Evolutionary conservation across 2,329 filamentous ascomycete species (phyloP).

Genomic region (Zymoseptoria brevis): DNA sequence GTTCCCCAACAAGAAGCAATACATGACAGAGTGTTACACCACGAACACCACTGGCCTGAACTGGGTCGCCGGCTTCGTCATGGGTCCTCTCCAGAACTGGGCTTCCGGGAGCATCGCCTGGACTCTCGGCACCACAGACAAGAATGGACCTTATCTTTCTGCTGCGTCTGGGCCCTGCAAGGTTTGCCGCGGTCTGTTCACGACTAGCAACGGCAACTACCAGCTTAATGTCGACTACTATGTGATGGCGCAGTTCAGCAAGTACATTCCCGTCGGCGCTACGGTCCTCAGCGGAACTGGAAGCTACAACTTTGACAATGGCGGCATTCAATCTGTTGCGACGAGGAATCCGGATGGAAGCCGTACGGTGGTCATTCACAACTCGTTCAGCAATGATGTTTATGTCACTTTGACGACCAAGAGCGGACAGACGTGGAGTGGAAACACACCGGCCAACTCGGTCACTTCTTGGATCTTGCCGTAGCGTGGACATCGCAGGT

Average conservation of each 20-base stretch:
- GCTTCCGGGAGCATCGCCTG: constrained; percentile 15
- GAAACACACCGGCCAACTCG: constrained; percentile 7
- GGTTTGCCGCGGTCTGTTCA: constrained; percentile 12
- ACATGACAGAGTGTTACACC: constrained; percentile 19
- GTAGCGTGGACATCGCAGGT: not conserved
- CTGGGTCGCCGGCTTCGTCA: constrained; percentile 14
- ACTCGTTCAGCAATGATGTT: constrained; percentile 6
- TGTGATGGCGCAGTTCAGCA: constrained; percentile 17
- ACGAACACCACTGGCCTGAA: constrained; percentile 8
- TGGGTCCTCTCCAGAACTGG: constrained; percentile 19
- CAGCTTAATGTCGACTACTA: constrained; percentile 16
- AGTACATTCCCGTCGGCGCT: constrained; percentile 12
- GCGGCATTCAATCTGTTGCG: constrained; percentile 9
- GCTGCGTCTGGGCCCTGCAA: constrained; percentile 6
- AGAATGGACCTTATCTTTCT: constrained; percentile 12
- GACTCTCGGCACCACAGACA: constrained; percentile 11
- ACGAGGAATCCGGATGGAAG: constrained; percentile 14
- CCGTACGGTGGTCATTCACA: constrained; percentile 13
- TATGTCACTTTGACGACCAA: constrained; percentile 10
- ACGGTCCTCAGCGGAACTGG: constrained; percentile 8
- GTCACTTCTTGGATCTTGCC: constrained; percentile 15
- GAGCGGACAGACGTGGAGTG: constrained; percentile 14
- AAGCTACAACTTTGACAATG: constrained; percentile 1
- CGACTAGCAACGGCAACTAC: constrained; percentile 11
- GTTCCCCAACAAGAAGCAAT: constrained; percentile 11